Evolutionary conservation across 2,329 filamentous ascomycete genomes (phyloP).

Genomic region (Hypoxylon sp.): DNA sequence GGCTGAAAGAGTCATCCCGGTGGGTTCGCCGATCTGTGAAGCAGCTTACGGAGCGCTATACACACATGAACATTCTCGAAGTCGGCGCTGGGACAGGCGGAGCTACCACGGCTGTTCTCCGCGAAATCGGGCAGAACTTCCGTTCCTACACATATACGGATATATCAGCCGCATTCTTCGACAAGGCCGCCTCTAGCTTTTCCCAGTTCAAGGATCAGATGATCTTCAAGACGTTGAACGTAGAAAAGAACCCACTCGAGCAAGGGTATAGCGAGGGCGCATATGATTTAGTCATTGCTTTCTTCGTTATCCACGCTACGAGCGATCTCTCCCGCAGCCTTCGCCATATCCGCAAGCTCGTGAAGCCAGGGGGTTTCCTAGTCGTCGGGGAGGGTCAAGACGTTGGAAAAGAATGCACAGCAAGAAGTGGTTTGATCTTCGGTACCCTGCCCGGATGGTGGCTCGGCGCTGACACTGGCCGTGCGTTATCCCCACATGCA

Average conservation of each 20-base stretch:
- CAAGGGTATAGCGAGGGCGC: slow-evolving; percentile 50
- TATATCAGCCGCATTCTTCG: slow-evolving; percentile 58
- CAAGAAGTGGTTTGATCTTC: slow-evolving; percentile 17
- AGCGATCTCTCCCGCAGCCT: no score
- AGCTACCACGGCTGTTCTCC: slow-evolving; percentile 56
- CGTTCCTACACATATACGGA: slow-evolving; percentile 61
- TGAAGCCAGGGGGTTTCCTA: slow-evolving; percentile 55
- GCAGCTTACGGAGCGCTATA: slow-evolving; percentile 57
- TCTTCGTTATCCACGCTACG: slow-evolving; percentile 46
- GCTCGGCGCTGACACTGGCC: slow-evolving; percentile 14
- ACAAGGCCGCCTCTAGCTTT: slow-evolving; percentile 51
- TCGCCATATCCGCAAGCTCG: slow-evolving; percentile 45
- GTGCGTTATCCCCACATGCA: no score
- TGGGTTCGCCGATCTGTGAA: slow-evolving; percentile 30
- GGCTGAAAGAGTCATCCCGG: no score
- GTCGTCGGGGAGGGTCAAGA: no score
- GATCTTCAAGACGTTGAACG: slow-evolving; percentile 50
- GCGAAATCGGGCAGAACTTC: slow-evolving; percentile 50
- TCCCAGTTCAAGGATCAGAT: slow-evolving; percentile 48
- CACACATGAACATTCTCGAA: slow-evolving; percentile 59
- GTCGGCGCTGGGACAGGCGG: slow-evolving; percentile 59
- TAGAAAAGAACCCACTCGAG: slow-evolving; percentile 44
- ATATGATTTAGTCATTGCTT: slow-evolving; percentile 52
- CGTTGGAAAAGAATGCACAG: no score
- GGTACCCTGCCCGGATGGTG: slow-evolving; percentile 31